phyloP scores from a whole-genome alignment of 345 rosid species.

The Brassica carinata region DNA sequence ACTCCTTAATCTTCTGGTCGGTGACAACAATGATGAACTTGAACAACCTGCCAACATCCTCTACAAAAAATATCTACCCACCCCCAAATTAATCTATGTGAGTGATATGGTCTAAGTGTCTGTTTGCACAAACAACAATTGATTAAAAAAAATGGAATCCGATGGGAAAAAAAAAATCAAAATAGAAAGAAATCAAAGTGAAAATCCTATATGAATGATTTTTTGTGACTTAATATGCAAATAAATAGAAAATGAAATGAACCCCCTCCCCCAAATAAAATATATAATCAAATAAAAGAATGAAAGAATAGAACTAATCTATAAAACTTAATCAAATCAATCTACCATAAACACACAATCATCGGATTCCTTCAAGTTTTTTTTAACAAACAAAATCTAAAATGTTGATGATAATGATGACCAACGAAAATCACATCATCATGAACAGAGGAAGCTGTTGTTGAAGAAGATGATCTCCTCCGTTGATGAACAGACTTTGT shows the following conservation, averaged over 20 bases:
- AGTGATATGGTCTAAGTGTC: slow-evolving; percentile 25
- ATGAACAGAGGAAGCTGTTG: slow-evolving; percentile 44
- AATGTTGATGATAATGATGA: slow-evolving; percentile 50
- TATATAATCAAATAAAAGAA: slow-evolving; percentile 55
- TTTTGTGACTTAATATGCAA: slow-evolving; percentile 31
- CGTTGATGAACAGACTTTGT: slow-evolving; percentile 45
- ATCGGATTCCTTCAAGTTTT: slow-evolving; percentile 81
- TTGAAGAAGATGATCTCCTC: slow-evolving; percentile 43
- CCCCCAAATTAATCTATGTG: slow-evolving; percentile 43
- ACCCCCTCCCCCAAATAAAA: slow-evolving; percentile 36
- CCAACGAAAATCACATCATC: slow-evolving; percentile 40
- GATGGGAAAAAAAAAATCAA: slow-evolving; percentile 48
- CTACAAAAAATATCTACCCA: slow-evolving; percentile 57
- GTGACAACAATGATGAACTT: slow-evolving; percentile 94
- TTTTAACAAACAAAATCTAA: slow-evolving; percentile 39
- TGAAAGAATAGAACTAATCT: slow-evolving; percentile 69
- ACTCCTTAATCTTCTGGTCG: slow-evolving; percentile 95
- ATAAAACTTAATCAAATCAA: slow-evolving; percentile 39
- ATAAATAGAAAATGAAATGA: slow-evolving; percentile 24
- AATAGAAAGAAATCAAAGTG: slow-evolving; percentile 2
- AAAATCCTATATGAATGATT: background rate
- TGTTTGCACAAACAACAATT: slow-evolving; percentile 10
- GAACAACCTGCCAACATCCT: slow-evolving; percentile 99
- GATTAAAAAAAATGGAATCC: slow-evolving; percentile 60
- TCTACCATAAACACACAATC: slow-evolving; percentile 64